Evolutionary conservation across 495 filamentous ascomycete species (phyloP).

Genomic region (Tuber magnatum): DNA sequence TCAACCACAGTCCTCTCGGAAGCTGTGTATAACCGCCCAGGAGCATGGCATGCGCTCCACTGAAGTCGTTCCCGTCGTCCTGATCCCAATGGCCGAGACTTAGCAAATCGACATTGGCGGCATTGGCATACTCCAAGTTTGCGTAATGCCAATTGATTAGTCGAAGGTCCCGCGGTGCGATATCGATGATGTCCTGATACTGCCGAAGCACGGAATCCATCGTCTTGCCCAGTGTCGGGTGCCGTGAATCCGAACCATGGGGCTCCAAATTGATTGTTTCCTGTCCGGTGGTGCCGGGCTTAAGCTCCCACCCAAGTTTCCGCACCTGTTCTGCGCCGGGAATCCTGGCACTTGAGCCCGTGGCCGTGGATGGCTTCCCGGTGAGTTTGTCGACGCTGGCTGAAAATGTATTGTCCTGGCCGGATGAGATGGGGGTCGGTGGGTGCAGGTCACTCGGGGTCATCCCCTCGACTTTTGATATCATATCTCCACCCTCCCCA

Average conservation of each 20-base stretch:
- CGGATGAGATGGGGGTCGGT: not conserved
- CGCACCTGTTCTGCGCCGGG: constrained; percentile 43
- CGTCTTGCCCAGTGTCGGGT: constrained; percentile 74
- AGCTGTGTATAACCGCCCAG: constrained; percentile 89
- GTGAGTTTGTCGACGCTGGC: constrained; percentile 43
- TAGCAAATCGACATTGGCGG: constrained; percentile 72
- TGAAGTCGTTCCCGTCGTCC: constrained; percentile 94
- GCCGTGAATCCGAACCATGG: constrained; percentile 52
- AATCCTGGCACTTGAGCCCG: constrained; percentile 45
- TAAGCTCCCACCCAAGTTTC: constrained; percentile 71
- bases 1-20: constrained; percentile 67
- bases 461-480: constrained; percentile 60
- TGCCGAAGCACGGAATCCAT: constrained; percentile 84
- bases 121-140: constrained; percentile 96
- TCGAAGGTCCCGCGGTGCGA: constrained; percentile 78
- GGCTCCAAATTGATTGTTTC: constrained; percentile 67
- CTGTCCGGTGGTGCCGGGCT: constrained; percentile 55
- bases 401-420: constrained; percentile 33
- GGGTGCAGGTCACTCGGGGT: constrained; percentile 23
- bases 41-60: constrained; percentile 85
- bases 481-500: constrained; percentile 61
- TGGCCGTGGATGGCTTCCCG: constrained; percentile 38
- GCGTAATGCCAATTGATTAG: constrained; percentile 97
- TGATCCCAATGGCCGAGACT: constrained; percentile 94
- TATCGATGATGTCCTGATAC: constrained; percentile 72